phyloP scores from a whole-genome alignment of 2,329 filamentous ascomycete species.

The Amylocarpus encephaloides region DNA sequence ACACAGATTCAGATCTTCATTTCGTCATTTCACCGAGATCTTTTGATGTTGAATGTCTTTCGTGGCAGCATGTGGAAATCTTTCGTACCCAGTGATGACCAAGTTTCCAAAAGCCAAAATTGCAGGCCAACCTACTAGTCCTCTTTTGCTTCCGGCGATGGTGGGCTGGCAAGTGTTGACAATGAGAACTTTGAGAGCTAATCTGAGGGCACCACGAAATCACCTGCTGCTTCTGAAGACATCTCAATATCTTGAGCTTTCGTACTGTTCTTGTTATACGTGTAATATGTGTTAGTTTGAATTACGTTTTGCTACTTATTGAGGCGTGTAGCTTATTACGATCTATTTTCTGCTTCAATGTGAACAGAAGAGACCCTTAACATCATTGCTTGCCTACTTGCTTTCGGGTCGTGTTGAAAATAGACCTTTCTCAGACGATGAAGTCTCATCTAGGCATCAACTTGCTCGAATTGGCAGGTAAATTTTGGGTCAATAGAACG shows the following conservation, averaged over 20 bases:
- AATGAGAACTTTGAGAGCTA: constrained; percentile 36
- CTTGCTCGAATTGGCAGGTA: too few relatives aligned
- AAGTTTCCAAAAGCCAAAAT: constrained; percentile 35
- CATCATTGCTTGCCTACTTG: too few relatives aligned
- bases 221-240: constrained; percentile 4
- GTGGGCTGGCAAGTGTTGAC: constrained; percentile 29
- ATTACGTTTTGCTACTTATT: too few relatives aligned
- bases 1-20: constrained; percentile 11
- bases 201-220: constrained; percentile 31
- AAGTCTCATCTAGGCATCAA: too few relatives aligned
- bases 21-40: constrained; percentile 5
- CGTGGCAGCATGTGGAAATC: constrained; percentile 10
- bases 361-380: too few relatives aligned
- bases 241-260: not conserved
- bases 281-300: not conserved
- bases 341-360: too few relatives aligned
- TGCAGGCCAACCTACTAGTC: constrained; percentile 32
- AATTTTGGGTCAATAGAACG: too few relatives aligned
- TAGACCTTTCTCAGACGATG: too few relatives aligned
- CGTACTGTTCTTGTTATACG: not conserved
- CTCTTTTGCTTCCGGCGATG: constrained; percentile 13
- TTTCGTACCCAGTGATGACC: constrained; percentile 32
- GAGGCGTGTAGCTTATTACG: too few relatives aligned
- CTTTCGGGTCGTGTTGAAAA: too few relatives aligned
- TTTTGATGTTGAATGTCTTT: constrained; percentile 8